Evolutionary conservation across 805 yeast species (phyloP), one percentile per base, ranked within the genome.

Genomic region (Metschnikowia borealis): DNA sequence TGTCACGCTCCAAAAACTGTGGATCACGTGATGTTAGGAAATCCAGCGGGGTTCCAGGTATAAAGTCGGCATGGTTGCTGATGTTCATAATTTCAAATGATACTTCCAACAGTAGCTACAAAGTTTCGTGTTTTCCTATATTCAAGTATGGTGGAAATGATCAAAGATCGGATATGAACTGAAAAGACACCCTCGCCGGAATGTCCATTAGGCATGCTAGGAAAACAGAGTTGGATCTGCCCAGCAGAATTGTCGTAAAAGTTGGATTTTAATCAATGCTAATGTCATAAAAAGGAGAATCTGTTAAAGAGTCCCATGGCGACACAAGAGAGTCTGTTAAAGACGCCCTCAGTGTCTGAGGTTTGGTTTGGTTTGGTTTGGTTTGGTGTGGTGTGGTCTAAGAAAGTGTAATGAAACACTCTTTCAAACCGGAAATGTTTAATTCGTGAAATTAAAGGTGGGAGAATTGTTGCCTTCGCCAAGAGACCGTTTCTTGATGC

Each of bases 231-330:
- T 59, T 59, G 62, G 62, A 59, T 59, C 62, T 43, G 56, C 55
- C 54, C 53, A 52, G 56, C 54, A 48, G 56, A 50, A 43, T 46
- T 45, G 57, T 54, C 57, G 54, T 55, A 47, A 66, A 69, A 69
- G 73, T 68, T 69, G 73, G 74, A 69, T 64, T 64, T 64, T 63
- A 64, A 63, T 54, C 63, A 63, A 57, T 52, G 57, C 60, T 53
- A 47, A 49, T 51, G 60, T 34, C 34, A 31, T 34, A 10, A 37
- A 34, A 33, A 26, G 43, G 18, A n/a, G 47, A 35, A 5, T 42
- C 46, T n/a, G 46, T 42, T 42, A 42, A 42, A 42, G 46, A 42
- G 39, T 33, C 46, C 31, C 46, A n/a, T 31, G 38, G 36, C 37
- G 38, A 40, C 44, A 29, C 34, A 29, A 8, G 37, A 14, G 18